A percentile compares a stretch with the other conserved stretches of the same genome.
Conservation (phyloP, 768 basidiomycete genomes). For the Dacryopinax primogenitus region DNA sequence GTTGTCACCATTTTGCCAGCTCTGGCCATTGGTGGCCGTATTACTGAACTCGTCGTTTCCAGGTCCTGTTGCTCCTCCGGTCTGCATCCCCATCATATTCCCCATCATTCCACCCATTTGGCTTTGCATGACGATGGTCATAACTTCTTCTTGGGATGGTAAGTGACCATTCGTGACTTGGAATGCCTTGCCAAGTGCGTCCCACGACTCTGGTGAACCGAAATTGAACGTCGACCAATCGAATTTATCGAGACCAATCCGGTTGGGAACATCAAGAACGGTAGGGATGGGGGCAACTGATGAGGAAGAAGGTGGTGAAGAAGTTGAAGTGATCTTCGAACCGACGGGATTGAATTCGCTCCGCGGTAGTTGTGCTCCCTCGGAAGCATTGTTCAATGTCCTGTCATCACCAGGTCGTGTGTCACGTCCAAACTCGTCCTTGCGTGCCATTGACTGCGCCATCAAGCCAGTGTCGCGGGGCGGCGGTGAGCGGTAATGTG, state of each 20-base stretch:
- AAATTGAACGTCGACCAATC: conserved; percentile 61
- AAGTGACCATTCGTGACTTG: conserved; percentile 48
- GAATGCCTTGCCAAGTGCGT: conserved; percentile 69
- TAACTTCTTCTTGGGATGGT: conserved; percentile 63
- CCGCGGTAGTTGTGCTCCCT: background rate
- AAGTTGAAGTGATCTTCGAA: background rate
- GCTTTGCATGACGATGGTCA: conserved; percentile 43
- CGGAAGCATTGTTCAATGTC: background rate
- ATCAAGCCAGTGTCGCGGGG: background rate
- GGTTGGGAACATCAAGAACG: conserved; percentile 11
- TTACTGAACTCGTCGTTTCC: background rate
- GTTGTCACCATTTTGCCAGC: conserved; percentile 17
- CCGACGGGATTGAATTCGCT: background rate
- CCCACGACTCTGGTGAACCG: conserved; percentile 62
- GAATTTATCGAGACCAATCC: conserved; percentile 49
- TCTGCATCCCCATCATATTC: conserved; percentile 8
- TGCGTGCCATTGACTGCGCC: conserved; percentile 28
- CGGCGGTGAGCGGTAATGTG: background rate
- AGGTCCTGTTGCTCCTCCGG: conserved; percentile 18
- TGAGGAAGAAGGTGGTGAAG: background rate
- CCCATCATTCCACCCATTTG: conserved; percentile 31
- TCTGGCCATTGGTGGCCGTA: background rate
- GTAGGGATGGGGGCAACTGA: background rate
- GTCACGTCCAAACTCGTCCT: conserved; percentile 81
- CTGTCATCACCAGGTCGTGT: conserved; percentile 36